Percentiles rank a stretch among this genome's conserved stretches.
These are phyloP conservation scores for Diversispora eburnea DNA, from an alignment of 192 early-diverging fungal genomes.

Conservation along the genomic window DNA sequence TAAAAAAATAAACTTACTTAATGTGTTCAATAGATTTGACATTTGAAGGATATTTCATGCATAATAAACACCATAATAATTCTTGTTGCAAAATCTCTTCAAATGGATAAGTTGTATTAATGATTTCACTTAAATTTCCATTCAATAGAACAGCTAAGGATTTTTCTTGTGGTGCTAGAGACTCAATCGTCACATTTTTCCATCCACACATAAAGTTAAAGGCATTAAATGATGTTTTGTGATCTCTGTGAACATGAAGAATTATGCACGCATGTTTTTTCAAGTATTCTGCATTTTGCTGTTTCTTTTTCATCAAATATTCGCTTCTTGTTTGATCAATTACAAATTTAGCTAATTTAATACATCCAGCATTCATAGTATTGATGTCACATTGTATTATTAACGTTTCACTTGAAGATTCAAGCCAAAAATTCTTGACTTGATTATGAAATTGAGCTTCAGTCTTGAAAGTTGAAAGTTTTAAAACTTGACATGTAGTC, in stretches of 20 bases:
- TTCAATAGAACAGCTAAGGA: conserved; percentile 23
- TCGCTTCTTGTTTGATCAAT: conserved; percentile 26
- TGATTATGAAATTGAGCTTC: conserved; percentile 27
- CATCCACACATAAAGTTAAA: conserved; percentile 33
- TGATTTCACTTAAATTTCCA: conserved; percentile 12
- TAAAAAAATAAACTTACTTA: neutral
- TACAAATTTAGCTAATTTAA: conserved; percentile 30
- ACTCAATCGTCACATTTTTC: conserved; percentile 29
- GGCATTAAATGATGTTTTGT: neutral
- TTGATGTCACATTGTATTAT: conserved; percentile 29
- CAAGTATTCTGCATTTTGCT: neutral
- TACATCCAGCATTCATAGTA: conserved; percentile 19
- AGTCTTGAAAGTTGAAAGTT: conserved; percentile 28
- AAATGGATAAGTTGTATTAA: conserved; percentile 23
- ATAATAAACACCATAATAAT: conserved; percentile 30
- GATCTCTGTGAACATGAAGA: conserved; percentile 22
- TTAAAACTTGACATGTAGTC: conserved; percentile 10
- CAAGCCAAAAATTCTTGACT: conserved; percentile 27
- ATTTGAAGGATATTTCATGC: conserved; percentile 30
- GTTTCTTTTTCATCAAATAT: conserved; percentile 10
- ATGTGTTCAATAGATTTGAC: conserved; percentile 18
- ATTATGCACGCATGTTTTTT: conserved; percentile 31
- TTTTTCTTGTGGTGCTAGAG: conserved; percentile 10
- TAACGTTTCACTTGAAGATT: conserved; percentile 8
- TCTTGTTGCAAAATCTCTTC: conserved; percentile 30